phyloP scores from a whole-genome alignment of 768 basidiomycete species.

The Strobilomyces echinocephalus region DNA sequence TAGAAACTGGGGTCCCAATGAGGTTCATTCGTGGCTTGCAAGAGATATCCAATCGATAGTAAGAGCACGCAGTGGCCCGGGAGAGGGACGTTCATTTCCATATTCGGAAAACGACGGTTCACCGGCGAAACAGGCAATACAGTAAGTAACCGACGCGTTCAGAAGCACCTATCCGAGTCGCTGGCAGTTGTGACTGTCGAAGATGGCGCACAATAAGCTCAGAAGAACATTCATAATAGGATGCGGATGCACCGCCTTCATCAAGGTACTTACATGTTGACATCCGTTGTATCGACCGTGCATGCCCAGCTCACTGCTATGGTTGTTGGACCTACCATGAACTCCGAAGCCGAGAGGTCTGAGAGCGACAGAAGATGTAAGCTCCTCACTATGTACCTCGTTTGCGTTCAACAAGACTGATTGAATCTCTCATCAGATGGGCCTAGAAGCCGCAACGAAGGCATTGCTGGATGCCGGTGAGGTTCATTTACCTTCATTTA shows the following conservation, averaged over 20 bases:
- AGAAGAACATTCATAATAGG: constrained; percentile 18
- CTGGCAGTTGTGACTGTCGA: too few relatives aligned
- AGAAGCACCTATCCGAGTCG: too few relatives aligned
- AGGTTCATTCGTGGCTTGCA: too few relatives aligned
- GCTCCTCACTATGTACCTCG: constrained; percentile 11
- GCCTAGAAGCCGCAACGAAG: constrained; percentile 81
- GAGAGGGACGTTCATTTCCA: too few relatives aligned
- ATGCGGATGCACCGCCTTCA: constrained; percentile 19
- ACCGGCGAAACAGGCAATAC: too few relatives aligned
- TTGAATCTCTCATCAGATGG: constrained; percentile 57
- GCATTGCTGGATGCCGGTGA: constrained; percentile 79
- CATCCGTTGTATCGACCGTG: neutral
- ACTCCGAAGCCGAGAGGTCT: constrained; percentile 53
- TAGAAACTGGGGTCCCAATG: too few relatives aligned
- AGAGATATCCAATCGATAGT: too few relatives aligned
- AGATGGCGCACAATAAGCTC: constrained; percentile 6
- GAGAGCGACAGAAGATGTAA: constrained; percentile 68
- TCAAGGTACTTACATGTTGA: constrained; percentile 11
- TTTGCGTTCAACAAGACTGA: neutral
- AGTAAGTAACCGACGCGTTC: too few relatives aligned
- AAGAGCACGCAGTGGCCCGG: too few relatives aligned
- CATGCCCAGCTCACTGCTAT: neutral
- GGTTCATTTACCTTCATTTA: neutral
- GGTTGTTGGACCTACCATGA: constrained; percentile 1
- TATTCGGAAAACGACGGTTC: too few relatives aligned